Base-by-base conservation (phyloP, 176 grass and related monocot genomes). In the Avena sativa region DNA sequence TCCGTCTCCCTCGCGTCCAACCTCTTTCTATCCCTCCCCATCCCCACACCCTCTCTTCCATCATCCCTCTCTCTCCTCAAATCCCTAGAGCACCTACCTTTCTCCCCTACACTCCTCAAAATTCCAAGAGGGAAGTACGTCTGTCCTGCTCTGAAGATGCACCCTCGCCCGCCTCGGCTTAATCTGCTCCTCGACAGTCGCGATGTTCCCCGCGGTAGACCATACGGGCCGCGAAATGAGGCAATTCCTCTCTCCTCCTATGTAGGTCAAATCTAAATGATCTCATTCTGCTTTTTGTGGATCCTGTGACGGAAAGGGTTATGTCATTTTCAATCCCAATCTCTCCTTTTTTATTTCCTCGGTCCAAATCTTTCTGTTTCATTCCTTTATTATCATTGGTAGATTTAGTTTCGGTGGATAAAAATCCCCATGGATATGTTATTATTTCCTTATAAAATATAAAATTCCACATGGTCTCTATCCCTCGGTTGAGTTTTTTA, bases 91-190 rank as follows among this genome's bases (percentile, higher is more conserved):
- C 38, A 72, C 69, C 40, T 40, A 14, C 58, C 78, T 89, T 86
- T 83, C 78, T 79, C 78, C 57, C 81, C 47, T 50, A 48, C 66
- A 43, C 66, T 40, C 23, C 66, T 60, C 68, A 90, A 89, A 89
- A 87, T 84, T 3, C 86, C 67, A 23, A 28, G 36, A 47, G 32
- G 32, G 32, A 34, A 34, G 32, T 34, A 34, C 2, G 32, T 34
- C 32, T 34, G 32, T 34, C 32, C 32, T 34, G 32, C 13, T 6
- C 34, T 2, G 3, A 15, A 49, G 61, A 17, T 28, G 21, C 88
- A 52, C 40, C 78, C 70, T 0, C 62, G 21, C 13, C 61, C 48
- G 9, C 62, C 78, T 78, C 46, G 17, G 17, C 2, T 47, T 5
- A 63, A 83, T 77, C 85, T 44, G 21, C n/a, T 8, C 61, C 2